Base-by-base conservation (phyloP, 805 yeast species). In the Candida nitratophila region DNA sequence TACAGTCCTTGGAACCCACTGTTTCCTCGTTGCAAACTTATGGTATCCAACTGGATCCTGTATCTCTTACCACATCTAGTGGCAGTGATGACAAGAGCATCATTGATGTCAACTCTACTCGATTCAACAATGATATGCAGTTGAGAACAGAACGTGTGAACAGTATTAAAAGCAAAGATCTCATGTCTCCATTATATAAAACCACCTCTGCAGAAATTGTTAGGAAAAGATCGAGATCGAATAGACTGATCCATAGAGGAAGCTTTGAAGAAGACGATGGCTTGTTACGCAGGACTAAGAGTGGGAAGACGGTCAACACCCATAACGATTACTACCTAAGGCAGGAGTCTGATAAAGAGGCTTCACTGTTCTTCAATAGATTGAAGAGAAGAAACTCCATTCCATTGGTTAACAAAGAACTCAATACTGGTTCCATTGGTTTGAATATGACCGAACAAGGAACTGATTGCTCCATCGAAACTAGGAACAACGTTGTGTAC, bases 341-440 rank as follows among this genome's bases (percentile, higher is more conserved):
- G 6, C 21, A 33, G 17, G 37, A 12, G 4, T 5, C 27, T 22
- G 29, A 19, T 19, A 29, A 29, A 8, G 30, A 39, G 21, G 43
- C 44, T 26, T 36, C 39, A 22, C 44, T 47, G 7, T 51, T 56
- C 32, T 17, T 39, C 9, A 10, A n/a, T n/a, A 46, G 65, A 17
- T 35, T 67, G 20, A 54, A 57, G 15, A 51, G 76, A 52, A 56
- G 76, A 40, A 55, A 58, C 17, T 67, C 76, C n/a, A 59, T 63
- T 37, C 76, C 76, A 1, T 57, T 57, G 6, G 47, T 65, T 10
- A 43, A 52, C 15, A 41, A 51, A 3, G 76, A 70, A 26, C 31
- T 69, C 12, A 67, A 60, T 42, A 41, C 53, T 1, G 45, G 54
- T 34, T 55, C 59, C 5, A 47, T 68, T 16, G 40, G 21, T 7